Conservation (phyloP, 805 yeast genomes). For the Metschnikowia shivogae region DNA sequence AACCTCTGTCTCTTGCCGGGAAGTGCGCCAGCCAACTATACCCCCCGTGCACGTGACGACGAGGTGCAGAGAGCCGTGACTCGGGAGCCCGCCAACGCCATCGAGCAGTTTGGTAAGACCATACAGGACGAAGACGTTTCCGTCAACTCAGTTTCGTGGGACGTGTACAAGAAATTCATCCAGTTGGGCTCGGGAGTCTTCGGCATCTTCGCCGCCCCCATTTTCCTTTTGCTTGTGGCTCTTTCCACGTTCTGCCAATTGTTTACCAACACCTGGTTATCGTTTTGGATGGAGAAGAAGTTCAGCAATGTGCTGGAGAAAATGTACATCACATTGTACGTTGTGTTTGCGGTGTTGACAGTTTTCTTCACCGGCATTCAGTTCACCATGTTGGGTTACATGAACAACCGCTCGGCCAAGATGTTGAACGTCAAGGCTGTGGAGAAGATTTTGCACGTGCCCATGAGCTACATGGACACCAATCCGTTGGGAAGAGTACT, state of each 20-base stretch:
- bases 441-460: slow-evolving; percentile 36
- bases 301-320: slow-evolving; percentile 26
- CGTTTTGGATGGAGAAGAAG: slow-evolving; percentile 38
- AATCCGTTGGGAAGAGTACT: slow-evolving; percentile 42
- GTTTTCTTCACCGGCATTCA: slow-evolving; percentile 38
- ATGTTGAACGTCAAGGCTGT: slow-evolving; percentile 36
- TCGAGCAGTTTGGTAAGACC: slow-evolving; percentile 23
- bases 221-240: slow-evolving; percentile 29
- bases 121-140: slow-evolving; percentile 35
- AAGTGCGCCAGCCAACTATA: not conserved
- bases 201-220: slow-evolving; percentile 30
- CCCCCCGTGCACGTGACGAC: not conserved
- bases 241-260: slow-evolving; percentile 39
- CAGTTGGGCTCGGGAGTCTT: slow-evolving; percentile 36
- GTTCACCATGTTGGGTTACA: slow-evolving; percentile 39
- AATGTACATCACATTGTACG: slow-evolving; percentile 34
- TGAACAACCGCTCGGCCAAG: slow-evolving; percentile 37
- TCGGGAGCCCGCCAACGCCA: not conserved
- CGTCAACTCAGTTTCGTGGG: slow-evolving; percentile 38
- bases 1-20: slow-evolving; percentile 11
- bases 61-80: slow-evolving; percentile 6
- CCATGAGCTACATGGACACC: slow-evolving; percentile 42
- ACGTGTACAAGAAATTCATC: slow-evolving; percentile 35
- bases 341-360: slow-evolving; percentile 33
- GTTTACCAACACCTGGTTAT: slow-evolving; percentile 44